A percentile compares a stretch with the other conserved stretches of the same genome.
Conservation (phyloP, 2,329 filamentous ascomycete genomes). For the Diplodia mutila region DNA sequence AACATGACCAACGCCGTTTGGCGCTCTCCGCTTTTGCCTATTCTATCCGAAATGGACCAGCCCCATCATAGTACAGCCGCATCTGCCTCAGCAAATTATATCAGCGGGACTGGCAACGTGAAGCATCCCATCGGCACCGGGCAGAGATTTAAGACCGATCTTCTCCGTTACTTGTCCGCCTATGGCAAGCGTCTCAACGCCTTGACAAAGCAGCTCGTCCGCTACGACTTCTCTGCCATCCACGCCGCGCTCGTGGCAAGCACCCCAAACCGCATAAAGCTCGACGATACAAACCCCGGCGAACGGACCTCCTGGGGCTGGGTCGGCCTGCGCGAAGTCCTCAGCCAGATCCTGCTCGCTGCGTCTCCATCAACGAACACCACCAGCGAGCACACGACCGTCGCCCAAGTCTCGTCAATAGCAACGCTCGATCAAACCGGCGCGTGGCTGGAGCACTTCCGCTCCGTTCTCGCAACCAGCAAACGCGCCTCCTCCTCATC, state of each 20-base stretch:
- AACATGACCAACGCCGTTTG: constrained; percentile 88
- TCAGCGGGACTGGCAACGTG: neutral
- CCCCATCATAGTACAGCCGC: neutral
- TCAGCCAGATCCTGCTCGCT: constrained; percentile 51
- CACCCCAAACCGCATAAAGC: constrained; percentile 69
- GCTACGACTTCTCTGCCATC: constrained; percentile 71
- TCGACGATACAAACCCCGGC: constrained; percentile 47
- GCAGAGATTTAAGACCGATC: constrained; percentile 72
- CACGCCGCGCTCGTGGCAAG: constrained; percentile 76
- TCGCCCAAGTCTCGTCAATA: constrained; percentile 76
- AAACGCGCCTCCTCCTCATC: neutral
- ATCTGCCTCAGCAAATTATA: neutral
- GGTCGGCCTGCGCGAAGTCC: constrained; percentile 65
- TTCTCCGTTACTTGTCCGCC: constrained; percentile 70
- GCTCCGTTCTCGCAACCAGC: constrained; percentile 47
- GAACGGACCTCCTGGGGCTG: constrained; percentile 74
- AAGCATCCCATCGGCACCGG: constrained; percentile 61
- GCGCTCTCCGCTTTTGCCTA: constrained; percentile 72
- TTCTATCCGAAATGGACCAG: constrained; percentile 33
- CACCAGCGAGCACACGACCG: constrained; percentile 43
- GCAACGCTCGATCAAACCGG: constrained; percentile 74
- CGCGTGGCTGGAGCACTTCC: constrained; percentile 70
- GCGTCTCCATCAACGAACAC: constrained; percentile 58
- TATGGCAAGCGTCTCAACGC: constrained; percentile 65
- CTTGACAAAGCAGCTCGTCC: constrained; percentile 61